phyloP scores from a whole-genome alignment of 2,329 filamentous ascomycete genomes.

The Botryotinia narcissicola region DNA sequence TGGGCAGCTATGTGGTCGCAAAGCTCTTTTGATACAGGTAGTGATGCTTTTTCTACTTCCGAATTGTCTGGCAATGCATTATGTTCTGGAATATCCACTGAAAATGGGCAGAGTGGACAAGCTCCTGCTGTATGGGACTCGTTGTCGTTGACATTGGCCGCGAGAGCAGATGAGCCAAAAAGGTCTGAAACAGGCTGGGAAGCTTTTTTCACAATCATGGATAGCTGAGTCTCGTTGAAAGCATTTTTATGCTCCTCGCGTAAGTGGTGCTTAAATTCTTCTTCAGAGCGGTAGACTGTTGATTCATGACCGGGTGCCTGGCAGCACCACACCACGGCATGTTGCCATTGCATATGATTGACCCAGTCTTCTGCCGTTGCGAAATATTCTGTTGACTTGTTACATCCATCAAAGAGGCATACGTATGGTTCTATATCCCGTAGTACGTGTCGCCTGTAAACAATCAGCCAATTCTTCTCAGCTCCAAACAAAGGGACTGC shows the following conservation, averaged over 20 bases:
- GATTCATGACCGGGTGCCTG: constrained; percentile 7
- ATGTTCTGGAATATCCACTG: not conserved
- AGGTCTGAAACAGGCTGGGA: not conserved
- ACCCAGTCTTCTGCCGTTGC: constrained; percentile 8
- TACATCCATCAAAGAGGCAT: constrained; percentile 11
- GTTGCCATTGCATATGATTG: constrained; percentile 14
- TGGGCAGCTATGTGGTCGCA: constrained; percentile 4
- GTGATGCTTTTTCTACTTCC: not conserved
- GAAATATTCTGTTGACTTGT: not conserved
- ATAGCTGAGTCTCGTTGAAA: constrained; percentile 8
- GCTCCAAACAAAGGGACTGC: not conserved
- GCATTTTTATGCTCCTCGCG: not conserved
- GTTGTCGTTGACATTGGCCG: not conserved
- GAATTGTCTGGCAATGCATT: not conserved
- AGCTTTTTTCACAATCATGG: not conserved
- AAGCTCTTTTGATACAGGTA: not conserved
- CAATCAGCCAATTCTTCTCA: not conserved
- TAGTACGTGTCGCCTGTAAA: constrained; percentile 3
- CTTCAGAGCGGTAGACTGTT: not conserved
- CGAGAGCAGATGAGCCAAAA: not conserved
- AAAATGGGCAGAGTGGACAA: constrained; percentile 8
- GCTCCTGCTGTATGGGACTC: not conserved
- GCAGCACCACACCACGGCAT: constrained; percentile 12
- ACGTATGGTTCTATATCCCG: constrained; percentile 14
- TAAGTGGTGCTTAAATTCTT: constrained; percentile 5